phyloP scores from a whole-genome alignment of 495 filamentous ascomycete species.

The Chaetomidium leptoderma region DNA sequence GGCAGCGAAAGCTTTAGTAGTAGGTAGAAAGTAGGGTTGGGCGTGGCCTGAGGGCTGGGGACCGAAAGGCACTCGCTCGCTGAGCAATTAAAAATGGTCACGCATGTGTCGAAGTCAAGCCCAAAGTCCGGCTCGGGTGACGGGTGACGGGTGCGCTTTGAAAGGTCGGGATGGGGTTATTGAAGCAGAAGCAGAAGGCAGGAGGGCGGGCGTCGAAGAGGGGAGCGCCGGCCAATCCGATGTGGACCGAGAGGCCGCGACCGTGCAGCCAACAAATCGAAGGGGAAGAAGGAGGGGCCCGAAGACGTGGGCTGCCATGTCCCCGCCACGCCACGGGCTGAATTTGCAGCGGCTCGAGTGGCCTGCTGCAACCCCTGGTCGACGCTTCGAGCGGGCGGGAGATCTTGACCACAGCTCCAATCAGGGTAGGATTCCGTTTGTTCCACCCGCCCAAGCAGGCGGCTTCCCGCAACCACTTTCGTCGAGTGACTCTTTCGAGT shows the following conservation, averaged over 20 bases:
- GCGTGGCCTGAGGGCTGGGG: background rate
- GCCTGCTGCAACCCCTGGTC: background rate
- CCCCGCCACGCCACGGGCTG: background rate
- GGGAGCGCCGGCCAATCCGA: constrained; percentile 2
- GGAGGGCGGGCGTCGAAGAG: background rate
- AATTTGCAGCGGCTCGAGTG: too few relatives aligned
- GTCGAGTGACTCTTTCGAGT: background rate
- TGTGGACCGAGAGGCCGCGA: background rate
- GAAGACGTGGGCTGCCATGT: constrained; percentile 10
- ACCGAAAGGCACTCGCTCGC: background rate
- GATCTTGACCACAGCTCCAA: constrained; percentile 1
- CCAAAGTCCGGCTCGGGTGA: constrained; percentile 4
- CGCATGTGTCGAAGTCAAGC: background rate
- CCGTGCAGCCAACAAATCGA: constrained; percentile 13
- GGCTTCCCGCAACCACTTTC: background rate
- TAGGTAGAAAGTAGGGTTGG: too few relatives aligned
- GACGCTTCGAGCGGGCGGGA: too few relatives aligned
- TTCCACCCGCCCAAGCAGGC: background rate
- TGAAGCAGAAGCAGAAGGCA: background rate
- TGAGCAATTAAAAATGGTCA: background rate
- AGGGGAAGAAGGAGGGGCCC: constrained; percentile 14
- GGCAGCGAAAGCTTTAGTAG: background rate
- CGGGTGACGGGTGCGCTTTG: background rate
- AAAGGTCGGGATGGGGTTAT: background rate
- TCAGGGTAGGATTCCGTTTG: background rate